Base-by-base conservation (phyloP, 768 basidiomycete genomes). In the Kwoniella bestiolae region DNA sequence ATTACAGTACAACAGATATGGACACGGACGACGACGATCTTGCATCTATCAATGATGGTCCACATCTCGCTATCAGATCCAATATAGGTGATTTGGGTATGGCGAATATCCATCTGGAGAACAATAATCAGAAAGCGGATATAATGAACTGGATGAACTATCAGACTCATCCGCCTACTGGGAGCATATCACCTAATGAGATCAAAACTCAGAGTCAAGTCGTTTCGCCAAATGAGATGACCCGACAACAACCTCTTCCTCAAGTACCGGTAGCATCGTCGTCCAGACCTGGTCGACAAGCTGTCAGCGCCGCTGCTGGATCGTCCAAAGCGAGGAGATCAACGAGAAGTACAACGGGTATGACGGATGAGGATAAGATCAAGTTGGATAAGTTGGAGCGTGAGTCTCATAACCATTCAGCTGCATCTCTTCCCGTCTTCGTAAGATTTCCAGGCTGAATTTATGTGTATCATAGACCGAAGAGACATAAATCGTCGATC, bases 401-500 rank as follows among this genome's bases (percentile, higher is more conserved):
- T 66, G 59, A 66, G 65, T 66, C 12, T 31, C 9, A 23, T 32
- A 5, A n/a, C n/a, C n/a, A n/a, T n/a, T n/a, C n/a, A n/a, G 26
- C 21, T 23, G 56, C 41, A 41, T 55, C n/a, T n/a, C 14, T 5
- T 21, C 23, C 8, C 26, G 26, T 23, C 52, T 29, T 7, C 11
- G 8, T 29, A 14, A 29, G 29, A 34, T 26, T 11, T 55, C 16
- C 12, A 7, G 28, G 7, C 21, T 23, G n/a, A n/a, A n/a, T n/a
- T n/a, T n/a, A n/a, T n/a, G n/a, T n/a, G n/a, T n/a, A n/a, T n/a
- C n/a, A 5, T 25, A 69, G 68, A 69, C 47, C 68, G 68, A 32
- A 59, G 68, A 21, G 44, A 60, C 35, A 71, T 71, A 52, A 71
- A 71, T 35, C 61, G 69, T 6, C 29, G 56, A 41, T 71, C 69